Conservation (phyloP, 1,284 basidiomycete species). For the Leccinum pachyderme region DNA sequence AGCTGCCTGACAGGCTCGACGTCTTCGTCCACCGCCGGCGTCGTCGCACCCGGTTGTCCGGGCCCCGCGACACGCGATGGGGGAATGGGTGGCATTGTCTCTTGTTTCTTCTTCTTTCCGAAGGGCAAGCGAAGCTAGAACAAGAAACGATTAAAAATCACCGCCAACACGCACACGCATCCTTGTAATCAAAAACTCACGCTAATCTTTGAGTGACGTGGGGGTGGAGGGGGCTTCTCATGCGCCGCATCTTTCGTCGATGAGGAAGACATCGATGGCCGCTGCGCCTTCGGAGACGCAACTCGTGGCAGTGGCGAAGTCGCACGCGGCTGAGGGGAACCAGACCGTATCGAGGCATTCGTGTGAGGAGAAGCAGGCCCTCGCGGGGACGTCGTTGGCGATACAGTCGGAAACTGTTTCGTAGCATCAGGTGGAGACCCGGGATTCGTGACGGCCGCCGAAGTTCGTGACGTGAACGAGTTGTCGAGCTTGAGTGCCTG, state of each 20-base stretch:
- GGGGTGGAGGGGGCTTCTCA: slow-evolving; percentile 51
- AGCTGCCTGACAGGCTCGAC: slow-evolving; percentile 76
- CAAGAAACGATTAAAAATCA: slow-evolving; percentile 13
- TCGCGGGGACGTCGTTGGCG: slow-evolving; percentile 37
- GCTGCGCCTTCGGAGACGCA: slow-evolving; percentile 51
- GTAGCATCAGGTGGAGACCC: slow-evolving; percentile 27
- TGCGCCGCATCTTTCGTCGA: slow-evolving; percentile 47
- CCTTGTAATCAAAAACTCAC: slow-evolving; percentile 44
- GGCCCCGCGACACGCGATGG: slow-evolving; percentile 42
- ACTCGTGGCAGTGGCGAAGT: slow-evolving; percentile 51
- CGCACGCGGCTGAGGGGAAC: slow-evolving; percentile 46
- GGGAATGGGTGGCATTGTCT: slow-evolving; percentile 46
- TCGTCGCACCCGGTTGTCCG: slow-evolving; percentile 41
- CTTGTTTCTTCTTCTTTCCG: slow-evolving; percentile 69
- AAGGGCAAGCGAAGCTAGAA: slow-evolving; percentile 74
- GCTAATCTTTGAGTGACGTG: slow-evolving; percentile 68
- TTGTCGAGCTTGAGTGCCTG: slow-evolving; percentile 44
- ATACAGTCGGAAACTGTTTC: slow-evolving; percentile 27
- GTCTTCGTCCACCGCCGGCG: slow-evolving; percentile 69
- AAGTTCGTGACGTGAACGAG: slow-evolving; percentile 30
- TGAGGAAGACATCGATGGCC: slow-evolving; percentile 51
- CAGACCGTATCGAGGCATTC: slow-evolving; percentile 31
- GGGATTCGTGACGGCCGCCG: slow-evolving; percentile 25
- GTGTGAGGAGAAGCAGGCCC: slow-evolving; percentile 36
- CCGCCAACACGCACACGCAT: slow-evolving; percentile 1